These are phyloP conservation scores for Andrographis paniculata DNA, from an alignment of 305 asterid genomes.

Conservation along the genomic window DNA sequence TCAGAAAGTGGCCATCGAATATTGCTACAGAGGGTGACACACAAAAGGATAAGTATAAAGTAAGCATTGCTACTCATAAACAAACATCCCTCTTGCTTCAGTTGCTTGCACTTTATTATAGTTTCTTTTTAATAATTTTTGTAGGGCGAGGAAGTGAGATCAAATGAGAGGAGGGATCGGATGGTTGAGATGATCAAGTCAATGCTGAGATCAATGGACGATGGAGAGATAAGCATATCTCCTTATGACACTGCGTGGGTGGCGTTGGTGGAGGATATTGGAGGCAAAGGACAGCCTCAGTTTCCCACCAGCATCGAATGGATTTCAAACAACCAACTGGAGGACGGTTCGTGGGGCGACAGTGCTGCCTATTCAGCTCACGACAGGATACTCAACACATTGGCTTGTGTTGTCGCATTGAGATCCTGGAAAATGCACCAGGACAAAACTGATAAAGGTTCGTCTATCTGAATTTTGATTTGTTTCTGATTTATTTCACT, in stretches of 20 bases:
- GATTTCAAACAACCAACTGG: conserved; percentile 33
- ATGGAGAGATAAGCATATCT: conserved; percentile 67
- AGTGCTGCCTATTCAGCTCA: conserved; percentile 14
- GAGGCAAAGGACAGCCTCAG: conserved; percentile 23
- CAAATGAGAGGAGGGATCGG: conserved; percentile 11
- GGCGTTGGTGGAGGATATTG: conserved; percentile 22
- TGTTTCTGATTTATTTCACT: not conserved
- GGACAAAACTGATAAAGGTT: conserved; percentile 25
- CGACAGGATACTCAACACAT: conserved; percentile 40
- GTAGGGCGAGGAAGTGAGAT: not conserved
- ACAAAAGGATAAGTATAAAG: conserved; percentile 31
- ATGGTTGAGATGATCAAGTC: conserved; percentile 24
- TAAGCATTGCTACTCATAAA: conserved; percentile 12
- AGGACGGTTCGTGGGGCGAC: conserved; percentile 58
- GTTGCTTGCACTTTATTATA: not conserved
- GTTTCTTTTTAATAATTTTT: not conserved
- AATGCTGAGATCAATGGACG: conserved; percentile 59
- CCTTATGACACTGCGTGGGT: conserved; percentile 45
- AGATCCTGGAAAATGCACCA: conserved; percentile 24
- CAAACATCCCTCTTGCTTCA: conserved; percentile 5
- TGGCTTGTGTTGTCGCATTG: conserved; percentile 42
- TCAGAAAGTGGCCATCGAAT: conserved; percentile 44
- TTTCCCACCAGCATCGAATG: conserved; percentile 43
- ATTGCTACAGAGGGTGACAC: conserved; percentile 43
- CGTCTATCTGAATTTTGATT: not conserved